These are phyloP conservation scores for Stephania japonica DNA, from an alignment of 164 flowering plant species.

Conservation along the genomic window DNA sequence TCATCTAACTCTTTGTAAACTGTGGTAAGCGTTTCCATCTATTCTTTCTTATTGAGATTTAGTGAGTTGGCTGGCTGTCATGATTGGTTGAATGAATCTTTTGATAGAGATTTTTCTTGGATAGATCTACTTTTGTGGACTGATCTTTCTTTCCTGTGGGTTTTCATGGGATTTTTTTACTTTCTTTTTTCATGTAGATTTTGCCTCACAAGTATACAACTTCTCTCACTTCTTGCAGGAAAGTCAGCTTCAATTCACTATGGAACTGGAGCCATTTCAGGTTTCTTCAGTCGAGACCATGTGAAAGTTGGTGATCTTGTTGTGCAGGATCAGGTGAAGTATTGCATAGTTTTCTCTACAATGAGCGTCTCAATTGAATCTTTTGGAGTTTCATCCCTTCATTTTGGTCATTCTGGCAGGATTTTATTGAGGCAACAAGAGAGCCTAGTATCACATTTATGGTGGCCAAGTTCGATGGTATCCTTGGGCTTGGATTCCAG, in stretches of 20 bases:
- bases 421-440: constrained; percentile 80
- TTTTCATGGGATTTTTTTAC: background rate
- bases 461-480: constrained; percentile 88
- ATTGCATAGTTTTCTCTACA: background rate
- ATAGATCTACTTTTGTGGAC: background rate
- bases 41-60: background rate
- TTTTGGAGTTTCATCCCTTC: background rate
- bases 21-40: background rate
- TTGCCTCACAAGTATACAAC: background rate
- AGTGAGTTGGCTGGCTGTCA: background rate
- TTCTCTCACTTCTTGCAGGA: constrained; percentile 32
- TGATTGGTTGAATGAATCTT: background rate
- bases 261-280: constrained; percentile 87
- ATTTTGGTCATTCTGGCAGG: constrained; percentile 30
- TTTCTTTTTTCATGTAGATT: background rate
- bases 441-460: constrained; percentile 75
- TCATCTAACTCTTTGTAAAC: background rate
- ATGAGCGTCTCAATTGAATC: background rate
- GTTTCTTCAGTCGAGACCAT: constrained; percentile 72
- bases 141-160: background rate
- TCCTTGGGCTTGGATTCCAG: constrained; percentile 89
- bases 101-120: background rate
- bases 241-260: constrained; percentile 63
- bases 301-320: constrained; percentile 68
- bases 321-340: constrained; percentile 65